A percentile compares a stretch with the other conserved stretches of the same genome.
Conservation (phyloP, 306 rosid genomes). For the Sechiopsis laciniata region DNA sequence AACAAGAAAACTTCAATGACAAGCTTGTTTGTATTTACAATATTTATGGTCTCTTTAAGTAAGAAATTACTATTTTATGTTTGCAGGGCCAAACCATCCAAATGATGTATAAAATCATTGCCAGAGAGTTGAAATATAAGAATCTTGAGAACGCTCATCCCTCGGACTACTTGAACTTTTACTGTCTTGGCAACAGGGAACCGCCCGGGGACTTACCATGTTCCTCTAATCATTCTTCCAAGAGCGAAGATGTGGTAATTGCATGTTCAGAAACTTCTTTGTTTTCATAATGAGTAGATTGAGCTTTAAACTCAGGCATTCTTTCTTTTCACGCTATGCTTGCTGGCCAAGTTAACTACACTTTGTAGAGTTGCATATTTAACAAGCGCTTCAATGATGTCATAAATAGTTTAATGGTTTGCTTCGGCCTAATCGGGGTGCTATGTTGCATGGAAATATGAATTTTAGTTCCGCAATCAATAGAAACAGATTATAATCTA, state of each 20-base stretch:
- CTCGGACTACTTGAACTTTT: constrained; percentile 74
- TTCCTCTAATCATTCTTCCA: constrained; percentile 29
- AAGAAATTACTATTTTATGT: constrained; percentile 15
- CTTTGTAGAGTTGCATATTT: not conserved
- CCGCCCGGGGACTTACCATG: constrained; percentile 22
- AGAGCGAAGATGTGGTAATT: constrained; percentile 52
- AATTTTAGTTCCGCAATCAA: not conserved
- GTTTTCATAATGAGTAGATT: not conserved
- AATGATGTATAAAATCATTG: constrained; percentile 79
- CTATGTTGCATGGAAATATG: not conserved
- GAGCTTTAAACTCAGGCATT: not conserved
- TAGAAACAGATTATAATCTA: not conserved
- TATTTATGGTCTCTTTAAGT: not conserved
- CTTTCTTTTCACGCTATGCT: not conserved
- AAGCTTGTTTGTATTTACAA: not conserved
- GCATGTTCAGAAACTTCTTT: not conserved
- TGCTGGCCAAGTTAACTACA: constrained; percentile 4
- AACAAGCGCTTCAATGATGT: not conserved
- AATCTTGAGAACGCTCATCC: constrained; percentile 48
- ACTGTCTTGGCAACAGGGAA: constrained; percentile 86
- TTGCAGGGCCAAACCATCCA: constrained; percentile 83
- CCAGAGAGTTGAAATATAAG: constrained; percentile 52
- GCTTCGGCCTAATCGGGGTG: not conserved
- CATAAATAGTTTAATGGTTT: not conserved
- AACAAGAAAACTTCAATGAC: constrained; percentile 7